Evolutionary conservation across 768 basidiomycete genomes (phyloP), one percentile per base, ranked within the genome.

Genomic region (Russula vinacea): DNA sequence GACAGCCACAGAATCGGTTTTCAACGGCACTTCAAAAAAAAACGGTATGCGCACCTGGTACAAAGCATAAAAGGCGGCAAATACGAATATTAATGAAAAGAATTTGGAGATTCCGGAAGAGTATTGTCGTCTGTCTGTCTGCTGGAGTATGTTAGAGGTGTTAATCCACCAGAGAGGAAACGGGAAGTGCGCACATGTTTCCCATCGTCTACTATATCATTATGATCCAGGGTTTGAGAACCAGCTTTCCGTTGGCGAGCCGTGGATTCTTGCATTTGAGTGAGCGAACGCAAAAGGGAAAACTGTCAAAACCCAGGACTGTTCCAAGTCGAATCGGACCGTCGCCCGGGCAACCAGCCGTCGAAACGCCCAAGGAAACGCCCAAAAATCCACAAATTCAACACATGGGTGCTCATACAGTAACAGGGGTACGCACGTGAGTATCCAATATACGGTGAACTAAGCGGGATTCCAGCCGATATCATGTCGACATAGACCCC

Each of bases 11-110:
- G 4, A n/a, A n/a, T 19, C 11, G n/a, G 55, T 29, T 40, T 44
- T 29, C 16, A n/a, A n/a, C 44, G 14, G 22, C 39, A 17, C 8
- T 10, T n/a, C n/a, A n/a, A n/a, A 19, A 33, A 9, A 60, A 29
- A 54, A 19, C 24, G 32, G 37, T 0, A 3, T 11, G 29, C 56
- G 19, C 24, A 67, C 67, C 53, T 62, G 45, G 9, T 67, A 67
- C 22, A 67, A 32, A 40, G 64, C 32, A 40, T 52, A 56, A 8
- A 29, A 22, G n/a, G 52, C 9, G 17, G 47, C 56, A 58, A 56
- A 40, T 42, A 49, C 10, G 52, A 61, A 19, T 26, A 61, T 44
- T 44, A 62, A n/a, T 17, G 10, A 10, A 3, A 61, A 2, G 26
- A 52, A 60, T 64, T 19, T 56, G 42, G 17, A 35, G 3, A 45